phyloP scores from a whole-genome alignment of 495 filamentous ascomycete genomes.

The Penicillium simplicissimum region DNA sequence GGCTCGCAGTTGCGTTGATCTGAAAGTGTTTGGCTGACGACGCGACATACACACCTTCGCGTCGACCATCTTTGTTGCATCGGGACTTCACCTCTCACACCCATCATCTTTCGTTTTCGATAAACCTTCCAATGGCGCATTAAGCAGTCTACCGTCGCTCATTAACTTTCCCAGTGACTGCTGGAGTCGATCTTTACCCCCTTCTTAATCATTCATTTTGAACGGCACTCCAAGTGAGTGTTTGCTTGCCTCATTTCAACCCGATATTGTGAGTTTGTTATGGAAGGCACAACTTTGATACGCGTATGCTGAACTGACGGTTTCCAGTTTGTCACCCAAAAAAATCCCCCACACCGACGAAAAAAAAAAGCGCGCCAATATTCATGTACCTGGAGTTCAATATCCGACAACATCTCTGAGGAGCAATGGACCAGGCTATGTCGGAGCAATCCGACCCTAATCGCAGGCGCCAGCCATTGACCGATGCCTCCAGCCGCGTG shows the following conservation, averaged over 20 bases:
- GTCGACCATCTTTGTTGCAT: conserved; percentile 5
- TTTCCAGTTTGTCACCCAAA: neutral
- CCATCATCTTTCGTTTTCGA: conserved; percentile 15
- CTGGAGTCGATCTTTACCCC: conserved; percentile 18
- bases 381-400: conserved; percentile 4
- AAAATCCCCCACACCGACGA: neutral
- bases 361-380: conserved; percentile 1
- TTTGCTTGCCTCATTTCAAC: neutral
- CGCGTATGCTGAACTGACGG: neutral
- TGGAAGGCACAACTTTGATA: neutral
- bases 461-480: conserved; percentile 48
- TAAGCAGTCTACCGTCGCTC: conserved; percentile 19
- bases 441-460: conserved; percentile 22
- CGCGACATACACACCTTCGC: conserved; percentile 2
- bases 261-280: neutral
- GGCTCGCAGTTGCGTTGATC: conserved; percentile 4
- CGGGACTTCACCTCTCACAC: conserved; percentile 19
- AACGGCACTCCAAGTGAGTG: conserved; percentile 7
- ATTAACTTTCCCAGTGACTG: conserved; percentile 10
- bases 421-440: conserved; percentile 24
- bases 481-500: conserved; percentile 48
- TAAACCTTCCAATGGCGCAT: conserved; percentile 12
- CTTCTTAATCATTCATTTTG: neutral
- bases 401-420: neutral
- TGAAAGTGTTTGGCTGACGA: neutral